Percentiles rank a stretch among this genome's conserved stretches.
phyloP scores from a whole-genome alignment of 371 early-diverging fungal genomes.

The Amoeboaphelidium protococcarum region DNA sequence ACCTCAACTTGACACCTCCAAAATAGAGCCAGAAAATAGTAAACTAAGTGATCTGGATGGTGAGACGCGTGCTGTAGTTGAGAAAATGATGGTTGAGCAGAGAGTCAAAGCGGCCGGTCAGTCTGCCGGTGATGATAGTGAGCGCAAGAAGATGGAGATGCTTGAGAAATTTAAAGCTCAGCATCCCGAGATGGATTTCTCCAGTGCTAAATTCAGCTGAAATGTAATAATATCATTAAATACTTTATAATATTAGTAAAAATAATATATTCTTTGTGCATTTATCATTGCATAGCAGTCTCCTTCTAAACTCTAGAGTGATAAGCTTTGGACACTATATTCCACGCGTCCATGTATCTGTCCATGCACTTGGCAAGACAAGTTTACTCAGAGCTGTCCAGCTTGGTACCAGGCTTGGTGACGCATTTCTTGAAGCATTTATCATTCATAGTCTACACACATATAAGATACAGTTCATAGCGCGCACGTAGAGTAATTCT shows the following conservation, averaged over 20 bases:
- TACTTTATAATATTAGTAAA: too few species aligned
- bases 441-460: constrained; percentile 41
- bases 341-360: constrained; percentile 67
- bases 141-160: neutral
- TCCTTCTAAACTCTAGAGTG: constrained; percentile 39
- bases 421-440: constrained; percentile 56
- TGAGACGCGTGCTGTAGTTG: constrained; percentile 67
- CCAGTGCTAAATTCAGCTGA: neutral
- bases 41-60: constrained; percentile 62
- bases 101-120: neutral
- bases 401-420: constrained; percentile 36
- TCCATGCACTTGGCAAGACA: constrained; percentile 59
- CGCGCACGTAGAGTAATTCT: neutral
- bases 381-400: constrained; percentile 37
- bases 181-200: neutral
- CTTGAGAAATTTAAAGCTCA: neutral
- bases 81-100: constrained; percentile 3
- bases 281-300: too few species aligned
- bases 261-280: too few species aligned
- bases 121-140: neutral
- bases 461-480: neutral
- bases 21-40: constrained; percentile 70
- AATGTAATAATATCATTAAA: too few species aligned
- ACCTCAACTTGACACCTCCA: constrained; percentile 61
- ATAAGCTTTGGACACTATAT: constrained; percentile 46